phyloP scores from a whole-genome alignment of 2,329 filamentous ascomycete genomes.

The Pestalotiopsis sp. region DNA sequence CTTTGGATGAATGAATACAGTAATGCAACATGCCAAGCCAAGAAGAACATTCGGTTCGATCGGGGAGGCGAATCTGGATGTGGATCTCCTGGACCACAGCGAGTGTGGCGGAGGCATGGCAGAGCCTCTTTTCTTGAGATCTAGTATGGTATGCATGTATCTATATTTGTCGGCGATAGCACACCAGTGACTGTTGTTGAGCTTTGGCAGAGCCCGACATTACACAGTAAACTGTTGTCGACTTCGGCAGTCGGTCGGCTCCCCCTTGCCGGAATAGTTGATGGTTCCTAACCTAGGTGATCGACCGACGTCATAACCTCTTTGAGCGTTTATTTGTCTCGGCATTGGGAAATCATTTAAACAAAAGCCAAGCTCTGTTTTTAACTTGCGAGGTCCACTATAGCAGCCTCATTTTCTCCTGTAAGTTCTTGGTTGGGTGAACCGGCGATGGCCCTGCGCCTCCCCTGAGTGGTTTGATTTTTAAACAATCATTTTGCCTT shows the following conservation, averaged over 20 bases:
- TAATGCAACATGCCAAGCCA: neutral
- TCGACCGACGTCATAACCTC: neutral
- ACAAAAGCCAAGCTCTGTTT: neutral
- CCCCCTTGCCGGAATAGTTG: neutral
- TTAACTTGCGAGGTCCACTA: neutral
- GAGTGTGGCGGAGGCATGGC: neutral
- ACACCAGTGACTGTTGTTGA: no score
- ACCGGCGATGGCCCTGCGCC: neutral
- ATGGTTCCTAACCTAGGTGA: neutral
- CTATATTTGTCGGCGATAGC: no score
- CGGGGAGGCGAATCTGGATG: neutral
- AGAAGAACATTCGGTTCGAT: neutral
- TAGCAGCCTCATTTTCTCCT: neutral
- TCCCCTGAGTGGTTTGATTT: neutral
- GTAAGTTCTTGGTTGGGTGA: no score
- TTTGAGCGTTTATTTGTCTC: neutral
- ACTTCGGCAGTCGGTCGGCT: neutral
- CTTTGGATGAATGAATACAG: neutral
- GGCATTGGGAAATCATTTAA: neutral
- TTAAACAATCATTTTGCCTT: neutral
- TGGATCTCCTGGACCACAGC: neutral
- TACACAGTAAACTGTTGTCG: no score
- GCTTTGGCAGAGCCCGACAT: no score
- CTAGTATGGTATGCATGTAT: neutral
- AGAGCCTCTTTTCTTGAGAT: neutral